phyloP scores from a whole-genome alignment of 192 early-diverging fungal species.

The Backusella westeae region DNA sequence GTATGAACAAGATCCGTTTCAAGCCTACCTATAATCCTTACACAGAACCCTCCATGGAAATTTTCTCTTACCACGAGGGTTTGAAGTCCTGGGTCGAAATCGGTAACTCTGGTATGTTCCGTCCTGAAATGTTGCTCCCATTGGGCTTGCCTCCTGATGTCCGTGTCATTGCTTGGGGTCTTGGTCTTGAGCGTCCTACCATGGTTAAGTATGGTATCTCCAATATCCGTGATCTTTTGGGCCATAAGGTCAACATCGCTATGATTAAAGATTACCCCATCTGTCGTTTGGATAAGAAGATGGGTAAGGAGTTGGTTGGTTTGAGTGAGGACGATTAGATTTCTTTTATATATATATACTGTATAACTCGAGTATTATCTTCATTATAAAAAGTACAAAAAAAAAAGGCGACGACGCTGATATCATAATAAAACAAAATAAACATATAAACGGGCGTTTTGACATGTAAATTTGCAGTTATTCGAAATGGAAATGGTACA shows the following conservation, averaged over 20 bases:
- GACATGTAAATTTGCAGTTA: too few species aligned
- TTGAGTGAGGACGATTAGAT: constrained; percentile 24
- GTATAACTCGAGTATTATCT: neutral
- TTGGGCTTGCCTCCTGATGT: constrained; percentile 95
- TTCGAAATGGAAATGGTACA: too few species aligned
- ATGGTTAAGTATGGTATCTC: constrained; percentile 97
- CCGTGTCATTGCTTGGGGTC: constrained; percentile 96
- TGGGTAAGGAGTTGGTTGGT: constrained; percentile 64
- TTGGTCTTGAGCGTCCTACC: constrained; percentile 95
- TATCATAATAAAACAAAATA: constrained; percentile 2
- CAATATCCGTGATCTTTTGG: constrained; percentile 94
- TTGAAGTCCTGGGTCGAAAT: constrained; percentile 92
- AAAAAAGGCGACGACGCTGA: neutral
- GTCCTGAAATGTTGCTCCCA: constrained; percentile 96
- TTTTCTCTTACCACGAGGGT: constrained; percentile 93
- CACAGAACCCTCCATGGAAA: constrained; percentile 99
- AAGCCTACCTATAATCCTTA: constrained; percentile 99
- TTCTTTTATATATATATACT: neutral
- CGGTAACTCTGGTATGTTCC: constrained; percentile 99
- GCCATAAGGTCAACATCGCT: constrained; percentile 90
- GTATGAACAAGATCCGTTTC: constrained; percentile 89
- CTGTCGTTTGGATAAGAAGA: constrained; percentile 90
- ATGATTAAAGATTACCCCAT: constrained; percentile 90
- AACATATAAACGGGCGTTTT: neutral
- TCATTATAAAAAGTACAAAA: neutral